Evolutionary conservation across 257 asterid genomes (phyloP), one percentile per base, ranked within the genome.

Genomic region (Jaltomata sinuosa): DNA sequence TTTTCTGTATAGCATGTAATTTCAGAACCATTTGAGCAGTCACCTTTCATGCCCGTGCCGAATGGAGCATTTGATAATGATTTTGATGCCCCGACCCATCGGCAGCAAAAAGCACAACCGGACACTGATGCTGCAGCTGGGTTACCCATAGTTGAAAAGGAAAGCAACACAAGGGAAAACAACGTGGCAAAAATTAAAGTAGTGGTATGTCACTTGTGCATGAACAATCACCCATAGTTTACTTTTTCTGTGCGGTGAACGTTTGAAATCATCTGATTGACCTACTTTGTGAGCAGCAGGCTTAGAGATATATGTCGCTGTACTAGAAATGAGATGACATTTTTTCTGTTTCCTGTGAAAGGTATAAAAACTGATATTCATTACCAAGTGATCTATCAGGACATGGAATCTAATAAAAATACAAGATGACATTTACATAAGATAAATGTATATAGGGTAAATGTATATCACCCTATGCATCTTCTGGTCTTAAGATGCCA

Each of bases 131-230:
- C 90, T 81, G 82, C 90, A 85, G 87, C 90, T 84, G 91, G 88
- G 69, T 55, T 88, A 40, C 68, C 91, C 85, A 87, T 87, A 81
- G 91, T 85, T 85, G 98, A 92, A 83, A 94, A 91, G 89, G 98
- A 95, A 86, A 84, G 5, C 85, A 90, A 87, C 85, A 40, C 98
- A 68, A 92, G 96, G 91, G 99, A 97, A 90, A 95, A 92, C 88
- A 97, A 92, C 79, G 98, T 97, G 82, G 99, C 99, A 54, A 97
- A 97, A 91, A 97, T 97, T 87, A 95, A 92, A 94, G 99, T 97
- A 68, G 99, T 97, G 99, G 99, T 97, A 92, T 65, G 98, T 84
- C 76, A 14, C 59, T 83, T 32, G 32, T 76, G 3, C 81, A 8
- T 76, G 81, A 47, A 19, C 42, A 18, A 76, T 76, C 61, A 47